Percentiles rank a stretch among this genome's conserved stretches.
phyloP scores from a whole-genome alignment of 164 flowering plant species.

The Tetracentron sinense region DNA sequence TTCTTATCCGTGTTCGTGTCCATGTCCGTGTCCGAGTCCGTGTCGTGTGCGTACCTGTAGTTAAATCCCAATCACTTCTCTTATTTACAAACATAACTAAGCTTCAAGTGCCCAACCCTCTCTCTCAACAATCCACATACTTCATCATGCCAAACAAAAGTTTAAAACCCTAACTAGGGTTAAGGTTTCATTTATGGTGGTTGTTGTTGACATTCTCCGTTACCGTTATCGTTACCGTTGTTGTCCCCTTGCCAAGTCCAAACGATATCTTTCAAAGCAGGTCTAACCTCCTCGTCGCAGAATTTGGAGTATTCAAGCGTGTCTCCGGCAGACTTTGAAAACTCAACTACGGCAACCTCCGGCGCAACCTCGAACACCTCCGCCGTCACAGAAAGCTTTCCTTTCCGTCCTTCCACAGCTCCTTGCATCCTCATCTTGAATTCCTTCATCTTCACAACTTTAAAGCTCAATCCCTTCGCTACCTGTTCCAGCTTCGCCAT shows the following conservation, averaged over 20 bases:
- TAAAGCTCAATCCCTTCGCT: conserved; percentile 47
- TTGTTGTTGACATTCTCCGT: neutral
- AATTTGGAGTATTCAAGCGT: conserved; percentile 64
- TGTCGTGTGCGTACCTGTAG: too few relatives aligned
- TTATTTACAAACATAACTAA: too few relatives aligned
- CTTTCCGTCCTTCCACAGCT: conserved; percentile 57
- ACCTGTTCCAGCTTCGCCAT: conserved; percentile 49
- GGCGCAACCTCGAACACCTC: conserved; percentile 82
- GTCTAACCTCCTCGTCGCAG: conserved; percentile 63
- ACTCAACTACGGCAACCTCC: conserved; percentile 61
- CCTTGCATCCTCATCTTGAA: conserved; percentile 59
- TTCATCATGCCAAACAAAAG: neutral
- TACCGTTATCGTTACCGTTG: neutral
- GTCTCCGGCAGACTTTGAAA: conserved; percentile 64
- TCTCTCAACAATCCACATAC: too few relatives aligned
- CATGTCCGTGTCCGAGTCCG: too few relatives aligned
- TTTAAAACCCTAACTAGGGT: neutral
- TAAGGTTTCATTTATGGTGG: neutral
- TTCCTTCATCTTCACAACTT: conserved; percentile 39
- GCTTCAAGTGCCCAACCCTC: too few relatives aligned
- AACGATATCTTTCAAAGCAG: conserved; percentile 72
- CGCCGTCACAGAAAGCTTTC: conserved; percentile 58
- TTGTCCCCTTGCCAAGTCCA: conserved; percentile 80
- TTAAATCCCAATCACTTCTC: too few relatives aligned
- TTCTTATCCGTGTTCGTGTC: too few relatives aligned